Conservation (phyloP, 345 rosid genomes). For the Brassica cretica region DNA sequence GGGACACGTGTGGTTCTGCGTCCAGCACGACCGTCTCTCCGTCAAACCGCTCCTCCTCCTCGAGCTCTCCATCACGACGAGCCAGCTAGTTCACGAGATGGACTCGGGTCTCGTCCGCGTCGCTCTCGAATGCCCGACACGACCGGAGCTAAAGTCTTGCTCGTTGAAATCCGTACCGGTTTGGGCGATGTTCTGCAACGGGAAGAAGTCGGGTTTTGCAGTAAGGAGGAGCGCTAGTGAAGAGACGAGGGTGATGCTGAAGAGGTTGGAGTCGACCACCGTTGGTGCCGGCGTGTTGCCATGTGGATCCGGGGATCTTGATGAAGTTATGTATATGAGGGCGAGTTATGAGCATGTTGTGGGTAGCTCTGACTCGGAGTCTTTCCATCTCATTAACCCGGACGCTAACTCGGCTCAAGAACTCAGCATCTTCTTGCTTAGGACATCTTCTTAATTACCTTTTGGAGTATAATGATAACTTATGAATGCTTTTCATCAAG, state of each 20-base stretch:
- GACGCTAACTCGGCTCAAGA: constrained; percentile 77
- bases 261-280: constrained; percentile 69
- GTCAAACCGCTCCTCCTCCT: constrained; percentile 65
- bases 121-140: constrained; percentile 64
- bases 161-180: constrained; percentile 61
- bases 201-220: constrained; percentile 62
- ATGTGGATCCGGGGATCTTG: constrained; percentile 43
- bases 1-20: constrained; percentile 87
- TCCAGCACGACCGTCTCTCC: constrained; percentile 81
- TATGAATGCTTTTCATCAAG: constrained; percentile 36
- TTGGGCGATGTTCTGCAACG: constrained; percentile 76
- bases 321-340: constrained; percentile 80
- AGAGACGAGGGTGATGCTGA: constrained; percentile 55
- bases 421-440: constrained; percentile 78
- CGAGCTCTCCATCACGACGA: constrained; percentile 69
- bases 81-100: constrained; percentile 74
- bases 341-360: constrained; percentile 84
- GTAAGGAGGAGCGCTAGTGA: constrained; percentile 50
- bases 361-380: constrained; percentile 73
- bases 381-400: constrained; percentile 76
- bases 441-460: constrained; percentile 35
- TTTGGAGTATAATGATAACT: neutral
- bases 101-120: constrained; percentile 64
- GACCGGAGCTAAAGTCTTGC: constrained; percentile 51
- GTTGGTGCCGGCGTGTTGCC: constrained; percentile 87